Percentiles rank a stretch among this genome's conserved stretches.
These are phyloP conservation scores for Monilinia fructigena DNA, from an alignment of 2,329 filamentous ascomycete genomes.

Conservation along the genomic window DNA sequence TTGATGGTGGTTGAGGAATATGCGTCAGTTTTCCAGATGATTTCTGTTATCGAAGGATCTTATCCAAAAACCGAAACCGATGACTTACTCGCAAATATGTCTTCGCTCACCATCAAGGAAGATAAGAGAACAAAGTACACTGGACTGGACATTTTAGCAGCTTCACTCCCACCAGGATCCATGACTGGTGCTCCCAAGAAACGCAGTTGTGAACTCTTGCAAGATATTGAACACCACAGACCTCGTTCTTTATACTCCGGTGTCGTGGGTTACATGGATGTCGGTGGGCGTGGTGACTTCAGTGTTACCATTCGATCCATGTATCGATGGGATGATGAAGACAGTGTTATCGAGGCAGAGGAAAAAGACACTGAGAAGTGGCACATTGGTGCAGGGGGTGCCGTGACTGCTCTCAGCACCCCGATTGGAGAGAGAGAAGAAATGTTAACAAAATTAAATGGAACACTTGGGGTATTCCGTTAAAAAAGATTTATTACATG, in stretches of 20 bases:
- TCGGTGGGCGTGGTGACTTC: constrained; percentile 82
- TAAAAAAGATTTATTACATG: constrained; percentile 17
- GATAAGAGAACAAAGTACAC: constrained; percentile 45
- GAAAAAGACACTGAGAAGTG: constrained; percentile 57
- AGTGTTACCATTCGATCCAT: constrained; percentile 86
- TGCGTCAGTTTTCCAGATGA: constrained; percentile 86
- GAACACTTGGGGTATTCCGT: constrained; percentile 36
- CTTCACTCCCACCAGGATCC: constrained; percentile 80
- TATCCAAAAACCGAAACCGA: constrained; percentile 43
- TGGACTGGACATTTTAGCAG: constrained; percentile 73
- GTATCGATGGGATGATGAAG: constrained; percentile 68
- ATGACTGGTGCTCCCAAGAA: constrained; percentile 98
- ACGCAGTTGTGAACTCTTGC: constrained; percentile 80
- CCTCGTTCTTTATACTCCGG: constrained; percentile 80
- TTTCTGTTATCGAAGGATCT: constrained; percentile 77
- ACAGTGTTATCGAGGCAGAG: constrained; percentile 32
- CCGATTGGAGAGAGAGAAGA: constrained; percentile 81
- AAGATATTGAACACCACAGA: constrained; percentile 59
- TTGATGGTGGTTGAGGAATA: constrained; percentile 89
- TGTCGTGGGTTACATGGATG: constrained; percentile 85
- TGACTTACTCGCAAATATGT: constrained; percentile 16
- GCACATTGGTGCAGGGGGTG: constrained; percentile 86
- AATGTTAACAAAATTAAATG: constrained; percentile 69
- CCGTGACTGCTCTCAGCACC: constrained; percentile 81
- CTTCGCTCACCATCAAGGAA: constrained; percentile 19